Percentiles rank a stretch among this genome's conserved stretches.
phyloP scores from a whole-genome alignment of 1,139 yeast species.

The Schwanniomyces etchellsii region DNA sequence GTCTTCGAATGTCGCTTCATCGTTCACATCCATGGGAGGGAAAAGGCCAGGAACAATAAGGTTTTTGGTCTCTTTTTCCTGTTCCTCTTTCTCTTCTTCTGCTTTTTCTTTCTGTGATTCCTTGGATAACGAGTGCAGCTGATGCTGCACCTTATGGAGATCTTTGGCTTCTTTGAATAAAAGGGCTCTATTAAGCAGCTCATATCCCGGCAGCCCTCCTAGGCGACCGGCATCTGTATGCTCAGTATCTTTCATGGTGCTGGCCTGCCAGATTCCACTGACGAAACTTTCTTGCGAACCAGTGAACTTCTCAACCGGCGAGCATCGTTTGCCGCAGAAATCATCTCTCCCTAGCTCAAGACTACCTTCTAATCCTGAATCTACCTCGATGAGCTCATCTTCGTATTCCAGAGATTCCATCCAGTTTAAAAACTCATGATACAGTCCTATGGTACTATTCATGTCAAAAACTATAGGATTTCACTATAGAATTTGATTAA shows the following conservation, averaged over 20 bases:
- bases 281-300: conserved; percentile 1
- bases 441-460: conserved; percentile 20
- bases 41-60: conserved; percentile 32
- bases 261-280: no score
- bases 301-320: no score
- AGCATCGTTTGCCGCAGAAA: no score
- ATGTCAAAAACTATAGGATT: conserved; percentile 1
- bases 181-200: no score
- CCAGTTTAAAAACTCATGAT: conserved; percentile 25
- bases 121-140: background rate
- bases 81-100: conserved; percentile 8
- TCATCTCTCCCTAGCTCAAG: no score
- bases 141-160: no score
- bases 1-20: conserved; percentile 18
- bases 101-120: conserved; percentile 2
- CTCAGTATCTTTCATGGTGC: no score
- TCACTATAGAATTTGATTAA: background rate
- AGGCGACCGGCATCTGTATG: no score
- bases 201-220: no score
- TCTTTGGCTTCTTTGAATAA: no score
- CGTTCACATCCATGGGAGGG: conserved; percentile 28
- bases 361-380: no score
- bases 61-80: conserved; percentile 9
- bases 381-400: conserved; percentile 12
- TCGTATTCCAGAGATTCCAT: conserved; percentile 21